Evolutionary conservation across 2,329 filamentous ascomycete species (phyloP), one percentile per base, ranked within the genome.

Genomic region (Botrytis sinoallii): DNA sequence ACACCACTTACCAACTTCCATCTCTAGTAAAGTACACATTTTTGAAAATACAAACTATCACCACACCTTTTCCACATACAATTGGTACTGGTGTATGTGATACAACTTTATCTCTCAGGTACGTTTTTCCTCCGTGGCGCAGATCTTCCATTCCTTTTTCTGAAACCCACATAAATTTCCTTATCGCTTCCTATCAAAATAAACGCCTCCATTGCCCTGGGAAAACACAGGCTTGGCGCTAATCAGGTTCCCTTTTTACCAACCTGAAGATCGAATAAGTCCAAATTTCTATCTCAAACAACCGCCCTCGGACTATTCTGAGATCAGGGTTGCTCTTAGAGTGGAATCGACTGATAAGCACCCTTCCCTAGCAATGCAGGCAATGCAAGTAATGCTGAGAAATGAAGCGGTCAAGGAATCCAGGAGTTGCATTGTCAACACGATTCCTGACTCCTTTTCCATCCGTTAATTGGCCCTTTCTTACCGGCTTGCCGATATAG

Each of bases 341-440:
- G 44, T 42, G 66, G 65, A 63, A 52, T 42, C 32, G 16, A 38
- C 71, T 70, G 71, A 73, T 73, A 73, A 73, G 71, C 71, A 70
- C 42, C 35, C 65, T 63, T 52, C 29, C 57, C n/a, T 14, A 44
- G 10, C 55, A 55, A 72, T 52, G 71, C 46, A n/a, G 64, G 63
- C 38, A 52, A 72, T 72, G 70, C 70, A 71, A 32, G 48, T 69
- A 44, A 70, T 61, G n/a, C 22, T 38, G 18, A 46, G 44, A 29
- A 25, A 55, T 35, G 57, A 70, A 63, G 71, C 71, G 71, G 71
- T 73, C 66, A 73, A 73, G 71, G 71, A 72, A 68, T 68, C 52
- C 9, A 60, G 40, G 48, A 72, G 71, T 60, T 35, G 48, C 40
- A 60, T 32, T 44, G 63, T 71, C 46, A 66, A 44, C 25, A 60